A percentile compares a stretch with the other conserved stretches of the same genome.
These are phyloP conservation scores for Voacanga thouarsii DNA, from an alignment of 257 asterid genomes.

Conservation along the genomic window DNA sequence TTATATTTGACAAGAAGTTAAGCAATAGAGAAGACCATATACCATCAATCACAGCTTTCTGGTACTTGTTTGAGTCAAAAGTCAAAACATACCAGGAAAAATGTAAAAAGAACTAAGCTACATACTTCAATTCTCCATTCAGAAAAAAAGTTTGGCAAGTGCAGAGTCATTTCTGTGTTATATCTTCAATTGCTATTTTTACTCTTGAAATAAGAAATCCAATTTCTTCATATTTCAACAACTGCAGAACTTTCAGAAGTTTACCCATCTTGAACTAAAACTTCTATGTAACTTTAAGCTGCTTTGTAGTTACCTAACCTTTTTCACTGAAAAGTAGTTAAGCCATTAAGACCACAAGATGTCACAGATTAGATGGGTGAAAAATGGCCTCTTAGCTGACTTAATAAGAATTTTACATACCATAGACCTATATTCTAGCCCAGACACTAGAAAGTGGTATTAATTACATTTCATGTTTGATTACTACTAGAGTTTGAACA, in stretches of 20 bases:
- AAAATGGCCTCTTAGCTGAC: not conserved
- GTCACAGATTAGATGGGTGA: not conserved
- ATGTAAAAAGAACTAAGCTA: not conserved
- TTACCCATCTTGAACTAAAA: not conserved
- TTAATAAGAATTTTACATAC: not conserved
- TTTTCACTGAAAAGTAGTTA: not conserved
- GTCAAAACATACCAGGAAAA: not conserved
- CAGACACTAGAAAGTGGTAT: not conserved
- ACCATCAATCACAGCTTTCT: not conserved
- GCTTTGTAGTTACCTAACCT: not conserved
- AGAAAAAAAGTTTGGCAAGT: not conserved
- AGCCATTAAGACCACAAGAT: not conserved
- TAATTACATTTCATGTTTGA: not conserved
- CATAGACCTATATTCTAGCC: not conserved
- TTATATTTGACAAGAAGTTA: not conserved
- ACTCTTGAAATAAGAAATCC: not conserved
- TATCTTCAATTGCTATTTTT: not conserved
- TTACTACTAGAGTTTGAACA: not conserved
- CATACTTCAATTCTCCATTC: not conserved
- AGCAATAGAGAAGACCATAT: not conserved
- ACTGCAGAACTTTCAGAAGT: not conserved
- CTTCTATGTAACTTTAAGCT: not conserved
- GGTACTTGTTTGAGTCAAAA: not conserved
- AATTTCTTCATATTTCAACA: not conserved
- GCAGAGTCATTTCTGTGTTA: not conserved